Evolutionary conservation across 495 filamentous ascomycete species (phyloP), one percentile per base, ranked within the genome.

Genomic region (Usnea hakonensis): DNA sequence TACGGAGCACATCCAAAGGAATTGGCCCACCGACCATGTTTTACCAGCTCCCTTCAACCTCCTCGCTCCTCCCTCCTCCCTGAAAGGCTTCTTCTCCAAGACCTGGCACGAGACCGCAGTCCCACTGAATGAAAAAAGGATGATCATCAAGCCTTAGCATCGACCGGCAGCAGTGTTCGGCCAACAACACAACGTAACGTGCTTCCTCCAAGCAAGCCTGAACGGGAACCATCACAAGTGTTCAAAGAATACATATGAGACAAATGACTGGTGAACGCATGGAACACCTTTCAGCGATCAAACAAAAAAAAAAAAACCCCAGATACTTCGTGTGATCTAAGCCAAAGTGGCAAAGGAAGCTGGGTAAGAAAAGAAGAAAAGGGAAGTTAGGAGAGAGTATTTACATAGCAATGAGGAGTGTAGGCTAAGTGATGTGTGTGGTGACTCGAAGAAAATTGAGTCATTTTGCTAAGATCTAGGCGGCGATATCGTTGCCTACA

Each of bases 111-210:
- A 16, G 46, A 14, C 46, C 46, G 46, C 23, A 50, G 46, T 30
- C 46, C 26, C 46, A 17, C 14, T 50, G 46, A 17, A 30, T 50
- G 46, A 50, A 30, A 30, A 46, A 30, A 26, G 5, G n/a, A n/a
- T n/a, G n/a, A n/a, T 13, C 0, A 26, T 26, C 7, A 19, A 26
- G 10, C n/a, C 23, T 26, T 10, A 50, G 55, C 21, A 57, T 57
- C 55, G 40, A 57, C 36, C 55, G 21, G 55, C 55, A 32, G n/a
- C 55, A 40, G 35, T 57, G 35, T 26, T 40, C 35, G 54, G 54
- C 54, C 35, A 6, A 35, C 54, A n/a, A 38, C 54, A 57, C 55
- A 19, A 14, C 43, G 46, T 13, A 30, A 30, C 7, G 46, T 26
- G 26, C 46, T 50, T 13, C 46, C 14, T 17, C 46, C 46, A 17